phyloP scores from a whole-genome alignment of 139 green algal species.

The Edaphochlamys debaryana region DNA sequence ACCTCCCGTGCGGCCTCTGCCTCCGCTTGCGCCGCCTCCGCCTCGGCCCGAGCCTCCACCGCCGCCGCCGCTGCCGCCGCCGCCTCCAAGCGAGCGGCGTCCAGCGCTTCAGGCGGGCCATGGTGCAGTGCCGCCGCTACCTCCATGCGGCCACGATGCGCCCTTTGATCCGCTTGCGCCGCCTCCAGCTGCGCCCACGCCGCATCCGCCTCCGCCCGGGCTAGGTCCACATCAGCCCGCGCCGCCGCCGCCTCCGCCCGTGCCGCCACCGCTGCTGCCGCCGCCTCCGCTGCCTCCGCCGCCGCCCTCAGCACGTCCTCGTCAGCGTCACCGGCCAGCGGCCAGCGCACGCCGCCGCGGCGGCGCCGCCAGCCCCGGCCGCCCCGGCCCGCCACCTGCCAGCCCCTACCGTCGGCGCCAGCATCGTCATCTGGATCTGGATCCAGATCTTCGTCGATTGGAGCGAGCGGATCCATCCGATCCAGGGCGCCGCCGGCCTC shows the following conservation, averaged over 20 bases:
- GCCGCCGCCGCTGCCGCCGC: neutral
- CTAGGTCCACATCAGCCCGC: neutral
- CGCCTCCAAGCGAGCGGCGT: neutral
- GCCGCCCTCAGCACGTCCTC: neutral
- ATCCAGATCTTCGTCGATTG: too few species aligned
- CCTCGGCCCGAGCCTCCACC: neutral
- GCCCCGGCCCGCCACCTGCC: too few species aligned
- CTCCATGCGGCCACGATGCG: too few species aligned
- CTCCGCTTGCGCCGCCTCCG: neutral
- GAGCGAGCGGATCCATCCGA: too few species aligned
- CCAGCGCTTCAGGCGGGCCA: too few species aligned
- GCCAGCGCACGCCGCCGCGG: too few species aligned
- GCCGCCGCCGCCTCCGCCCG: neutral
- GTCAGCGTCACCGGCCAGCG: neutral
- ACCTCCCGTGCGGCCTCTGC: neutral
- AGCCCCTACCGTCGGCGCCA: neutral
- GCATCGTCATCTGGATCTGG: too few species aligned
- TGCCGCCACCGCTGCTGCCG: neutral
- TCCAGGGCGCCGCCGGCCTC: too few species aligned
- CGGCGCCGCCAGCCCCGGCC: neutral
- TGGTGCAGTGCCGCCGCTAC: too few species aligned
- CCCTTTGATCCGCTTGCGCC: neutral
- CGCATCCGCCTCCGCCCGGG: neutral
- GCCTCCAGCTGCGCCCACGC: neutral
- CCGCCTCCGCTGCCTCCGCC: too few species aligned